Percentiles rank a stretch among this genome's conserved stretches.
Evolutionary conservation across 768 basidiomycete genomes (phyloP).

Genomic region (Cystofilobasidium bisporidii): DNA sequence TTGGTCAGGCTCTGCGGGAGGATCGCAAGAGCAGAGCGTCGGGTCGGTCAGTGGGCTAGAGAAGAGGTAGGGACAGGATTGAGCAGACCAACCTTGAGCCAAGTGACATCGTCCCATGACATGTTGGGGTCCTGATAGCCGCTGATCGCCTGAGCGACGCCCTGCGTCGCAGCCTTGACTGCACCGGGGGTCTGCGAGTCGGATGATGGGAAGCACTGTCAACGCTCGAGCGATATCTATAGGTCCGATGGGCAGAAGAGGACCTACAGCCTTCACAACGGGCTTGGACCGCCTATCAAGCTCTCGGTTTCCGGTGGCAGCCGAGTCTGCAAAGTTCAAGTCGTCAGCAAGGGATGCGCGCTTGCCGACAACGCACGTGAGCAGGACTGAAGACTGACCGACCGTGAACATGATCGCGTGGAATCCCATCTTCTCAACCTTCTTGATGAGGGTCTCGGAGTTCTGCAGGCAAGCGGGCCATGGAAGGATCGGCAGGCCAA

Average conservation of each 20-base stretch:
- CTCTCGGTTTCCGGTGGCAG: conserved; percentile 23
- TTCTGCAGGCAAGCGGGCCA: conserved; percentile 3
- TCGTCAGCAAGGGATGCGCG: not conserved
- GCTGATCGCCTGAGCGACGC: conserved; percentile 8
- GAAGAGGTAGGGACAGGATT: not conserved
- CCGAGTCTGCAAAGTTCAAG: conserved; percentile 1
- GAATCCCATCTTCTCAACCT: conserved; percentile 21
- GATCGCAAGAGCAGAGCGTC: not conserved
- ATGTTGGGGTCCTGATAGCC: conserved; percentile 17
- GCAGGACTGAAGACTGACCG: conserved; percentile 14
- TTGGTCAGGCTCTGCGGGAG: conserved; percentile 7
- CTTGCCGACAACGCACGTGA: not conserved
- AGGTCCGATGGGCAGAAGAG: not conserved
- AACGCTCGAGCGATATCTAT: not conserved
- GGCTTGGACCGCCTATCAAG: conserved; percentile 11
- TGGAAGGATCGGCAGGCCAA: too few species aligned
- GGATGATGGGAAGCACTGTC: too few species aligned
- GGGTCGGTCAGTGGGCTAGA: not conserved
- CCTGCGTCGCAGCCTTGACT: not conserved
- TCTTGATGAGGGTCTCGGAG: conserved; percentile 13
- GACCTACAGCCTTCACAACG: not conserved
- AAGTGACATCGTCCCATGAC: conserved; percentile 15
- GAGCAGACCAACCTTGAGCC: conserved; percentile 8
- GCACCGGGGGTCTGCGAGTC: not conserved
- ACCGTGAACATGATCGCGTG: conserved; percentile 25